Base-by-base conservation (phyloP, 768 basidiomycete species). In the Pulveroboletus sp. region DNA sequence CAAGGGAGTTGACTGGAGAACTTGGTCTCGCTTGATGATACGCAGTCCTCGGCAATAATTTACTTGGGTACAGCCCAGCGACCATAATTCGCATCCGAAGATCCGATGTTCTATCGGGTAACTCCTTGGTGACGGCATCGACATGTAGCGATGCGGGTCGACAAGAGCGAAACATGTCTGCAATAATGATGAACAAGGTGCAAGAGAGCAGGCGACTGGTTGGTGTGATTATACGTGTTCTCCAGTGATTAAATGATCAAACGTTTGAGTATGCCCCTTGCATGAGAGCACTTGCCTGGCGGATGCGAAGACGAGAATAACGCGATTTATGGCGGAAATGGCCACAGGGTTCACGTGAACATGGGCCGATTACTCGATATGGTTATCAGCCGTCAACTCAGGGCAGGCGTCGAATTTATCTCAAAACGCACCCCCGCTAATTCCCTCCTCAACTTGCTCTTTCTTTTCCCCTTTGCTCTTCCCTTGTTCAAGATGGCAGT, bases 401-500 rank as follows among this genome's bases (percentile, higher is more conserved):
- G 67, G 67, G 67, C 67, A 70, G 67, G 67, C 59, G 40, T 27
- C 36, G 38, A 21, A 51, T 33, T 33, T 51, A 57, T 51, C 47
- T 64, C 58, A 69, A 66, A 69, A 69, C 65, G 43, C 57, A 54
- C 27, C 43, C 46, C 36, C 39, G 15, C 36, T 14, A 24, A 45
- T 27, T 40, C 37, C 27, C 39, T 28, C 18, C 47, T 45, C 55
- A 44, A 9, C 21, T 52, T 54, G 35, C 45, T 53, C 48, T 49
- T 57, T 53, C 50, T 43, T 46, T 47, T 54, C 58, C 40, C 37
- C 58, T 43, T 50, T 41, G 46, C 44, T 43, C 43, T 43, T 42
- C 56, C 59, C n/a, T 8, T 58, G 52, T 51, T 43, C 53, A 55
- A 48, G 63, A 86, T 92, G 88, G 14, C 32, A 12, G 89, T 92